phyloP scores from a whole-genome alignment of 2,329 filamentous ascomycete species.

The Xylariomycetidae sp. region DNA sequence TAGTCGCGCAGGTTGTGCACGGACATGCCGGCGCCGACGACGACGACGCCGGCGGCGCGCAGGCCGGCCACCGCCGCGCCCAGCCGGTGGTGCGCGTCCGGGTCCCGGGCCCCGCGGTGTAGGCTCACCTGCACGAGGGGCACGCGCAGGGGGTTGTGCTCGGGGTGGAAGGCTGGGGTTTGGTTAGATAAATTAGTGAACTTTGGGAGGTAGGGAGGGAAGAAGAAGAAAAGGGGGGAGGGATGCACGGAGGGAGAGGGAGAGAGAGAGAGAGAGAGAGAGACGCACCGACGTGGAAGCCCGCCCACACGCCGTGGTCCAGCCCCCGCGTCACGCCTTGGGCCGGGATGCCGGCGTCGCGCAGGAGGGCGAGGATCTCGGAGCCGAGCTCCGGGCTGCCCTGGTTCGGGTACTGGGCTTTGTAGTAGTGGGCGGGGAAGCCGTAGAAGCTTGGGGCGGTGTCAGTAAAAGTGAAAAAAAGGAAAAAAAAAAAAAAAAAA shows the following conservation, averaged over 20 bases:
- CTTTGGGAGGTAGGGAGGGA: not conserved
- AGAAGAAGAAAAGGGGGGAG: not conserved
- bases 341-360: slow-evolving; percentile 51
- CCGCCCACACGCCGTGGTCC: slow-evolving; percentile 71
- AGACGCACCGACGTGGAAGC: slow-evolving; percentile 46
- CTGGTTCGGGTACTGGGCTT: slow-evolving; percentile 58
- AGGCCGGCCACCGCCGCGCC: slow-evolving; percentile 61
- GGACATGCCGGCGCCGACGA: slow-evolving; percentile 69
- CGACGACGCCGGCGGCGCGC: slow-evolving; percentile 60
- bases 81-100: slow-evolving; percentile 59
- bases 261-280: not conserved
- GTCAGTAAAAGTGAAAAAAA: too few relatives aligned
- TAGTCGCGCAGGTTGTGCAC: slow-evolving; percentile 63
- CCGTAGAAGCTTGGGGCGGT: slow-evolving; percentile 70
- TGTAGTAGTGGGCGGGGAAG: slow-evolving; percentile 64
- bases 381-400: slow-evolving; percentile 55
- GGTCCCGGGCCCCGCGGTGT: slow-evolving; percentile 58
- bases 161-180: slow-evolving; percentile 50
- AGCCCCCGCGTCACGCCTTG: slow-evolving; percentile 57
- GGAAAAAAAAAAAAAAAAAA: too few relatives aligned
- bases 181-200: not conserved
- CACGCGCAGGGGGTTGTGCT: slow-evolving; percentile 55
- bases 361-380: slow-evolving; percentile 49
- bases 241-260: too few relatives aligned
- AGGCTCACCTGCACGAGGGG: slow-evolving; percentile 70